Percentiles rank a stretch among this genome's conserved stretches.
Conservation (phyloP, 2,329 filamentous ascomycete species). For the Verticillium dahliae region DNA sequence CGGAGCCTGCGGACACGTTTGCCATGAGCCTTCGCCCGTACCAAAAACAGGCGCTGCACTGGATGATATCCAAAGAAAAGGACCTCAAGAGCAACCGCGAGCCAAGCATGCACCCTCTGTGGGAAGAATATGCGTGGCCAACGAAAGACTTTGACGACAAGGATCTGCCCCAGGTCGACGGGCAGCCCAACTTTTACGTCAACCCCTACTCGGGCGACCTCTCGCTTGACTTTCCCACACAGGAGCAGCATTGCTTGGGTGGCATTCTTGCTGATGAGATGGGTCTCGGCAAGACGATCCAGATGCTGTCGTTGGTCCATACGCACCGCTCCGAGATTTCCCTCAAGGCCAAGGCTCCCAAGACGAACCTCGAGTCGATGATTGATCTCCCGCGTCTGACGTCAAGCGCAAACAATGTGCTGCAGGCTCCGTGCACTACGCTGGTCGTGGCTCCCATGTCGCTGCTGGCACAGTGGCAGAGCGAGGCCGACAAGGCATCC, state of each 20-base stretch:
- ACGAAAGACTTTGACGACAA: constrained; percentile 80
- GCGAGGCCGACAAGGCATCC: constrained; percentile 87
- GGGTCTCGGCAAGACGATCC: constrained; percentile 96
- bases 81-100: constrained; percentile 65
- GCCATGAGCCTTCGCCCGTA: constrained; percentile 80
- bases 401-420: constrained; percentile 47
- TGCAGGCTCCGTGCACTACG: constrained; percentile 78
- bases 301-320: constrained; percentile 93
- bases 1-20: constrained; percentile 78
- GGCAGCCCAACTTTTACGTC: constrained; percentile 76
- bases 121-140: constrained; percentile 95
- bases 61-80: constrained; percentile 94
- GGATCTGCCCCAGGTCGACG: constrained; percentile 57
- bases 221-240: constrained; percentile 82
- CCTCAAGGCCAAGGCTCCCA: constrained; percentile 25
- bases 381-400: constrained; percentile 58
- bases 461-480: constrained; percentile 92
- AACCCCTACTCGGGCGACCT: constrained; percentile 96
- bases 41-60: constrained; percentile 89
- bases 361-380: constrained; percentile 32
- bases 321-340: constrained; percentile 62
- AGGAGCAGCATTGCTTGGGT: constrained; percentile 91
- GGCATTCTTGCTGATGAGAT: constrained; percentile 95
- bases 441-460: constrained; percentile 97
- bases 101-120: constrained; percentile 88